Base-by-base conservation (phyloP, 2,329 filamentous ascomycete genomes). In the Nothomitra cinnamomea region DNA sequence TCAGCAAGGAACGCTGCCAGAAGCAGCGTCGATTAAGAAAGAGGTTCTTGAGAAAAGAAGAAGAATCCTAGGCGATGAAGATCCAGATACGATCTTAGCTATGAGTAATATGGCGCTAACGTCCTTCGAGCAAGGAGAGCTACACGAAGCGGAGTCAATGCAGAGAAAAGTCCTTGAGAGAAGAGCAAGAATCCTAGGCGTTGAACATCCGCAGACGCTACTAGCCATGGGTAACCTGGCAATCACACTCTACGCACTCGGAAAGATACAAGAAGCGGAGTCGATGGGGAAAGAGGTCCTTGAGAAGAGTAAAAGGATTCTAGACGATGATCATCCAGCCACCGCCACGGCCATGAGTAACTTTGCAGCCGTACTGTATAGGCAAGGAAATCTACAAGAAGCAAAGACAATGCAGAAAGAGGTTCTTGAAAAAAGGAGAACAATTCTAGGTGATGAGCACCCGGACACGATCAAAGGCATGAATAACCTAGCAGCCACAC, bases 371-470 rank as follows among this genome's bases (percentile, higher is more conserved):
- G 4, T 4, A 5, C 22, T 21, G 3, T 4, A 22, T 19, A 4
- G 21, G 2, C 12, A 12, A 4, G 42, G 42, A 22, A 12, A 22
- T 2, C 19, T 12, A 17, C 42, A 45, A 22, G 42, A 45, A 19
- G 42, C 42, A 2, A 22, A 4, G 19, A 12, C 3, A 22, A 19
- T 45, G 17, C 15, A 45, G 2, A 58, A 2, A 55, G 61, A 45
- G 58, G 60, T 25, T 57, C 57, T 52, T 63, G 52, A 59, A 57
- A 56, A 25, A 58, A 64, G 52, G 60, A 56, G 19, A 60, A 64
- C 54, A 32, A 53, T 8, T 55, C 63, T 15, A 56, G 57, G 53
- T 4, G 15, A 32, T 6, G 35, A 51, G 22, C 35, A 32, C 22
- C 25, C 48, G 6, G 5, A 19, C 10, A 45, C 42, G 10, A 19